Conservation (phyloP, 768 basidiomycete genomes). For the Pleurotus cornucopiae region DNA sequence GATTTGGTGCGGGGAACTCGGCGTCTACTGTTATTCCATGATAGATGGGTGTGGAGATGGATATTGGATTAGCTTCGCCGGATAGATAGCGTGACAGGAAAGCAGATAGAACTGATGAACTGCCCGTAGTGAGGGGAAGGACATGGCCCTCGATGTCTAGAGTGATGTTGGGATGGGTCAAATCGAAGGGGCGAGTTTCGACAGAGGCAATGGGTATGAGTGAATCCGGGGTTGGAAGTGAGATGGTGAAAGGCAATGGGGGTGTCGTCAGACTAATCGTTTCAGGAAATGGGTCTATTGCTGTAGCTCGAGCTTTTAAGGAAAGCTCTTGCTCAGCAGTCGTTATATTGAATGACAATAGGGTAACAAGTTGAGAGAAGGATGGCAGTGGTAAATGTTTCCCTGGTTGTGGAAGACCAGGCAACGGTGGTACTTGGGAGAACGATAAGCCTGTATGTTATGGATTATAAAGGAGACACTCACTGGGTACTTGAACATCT, state of each 20-base stretch:
- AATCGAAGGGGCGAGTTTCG: constrained; percentile 47
- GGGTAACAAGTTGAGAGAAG: constrained; percentile 53
- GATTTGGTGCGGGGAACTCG: constrained; percentile 62
- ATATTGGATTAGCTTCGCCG: constrained; percentile 49
- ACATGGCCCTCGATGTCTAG: constrained; percentile 52
- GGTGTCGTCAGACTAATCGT: constrained; percentile 48
- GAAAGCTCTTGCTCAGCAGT: constrained; percentile 28
- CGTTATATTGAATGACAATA: constrained; percentile 49
- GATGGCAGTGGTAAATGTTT: constrained; percentile 45
- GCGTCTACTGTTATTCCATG: constrained; percentile 42
- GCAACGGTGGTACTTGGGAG: constrained; percentile 54
- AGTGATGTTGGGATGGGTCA: constrained; percentile 68
- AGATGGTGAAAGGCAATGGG: constrained; percentile 58
- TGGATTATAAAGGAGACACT: constrained; percentile 19
- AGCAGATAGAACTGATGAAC: constrained; percentile 45
- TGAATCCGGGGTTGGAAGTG: constrained; percentile 31
- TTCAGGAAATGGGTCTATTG: constrained; percentile 53
- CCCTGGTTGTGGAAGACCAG: constrained; percentile 63
- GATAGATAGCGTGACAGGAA: constrained; percentile 68
- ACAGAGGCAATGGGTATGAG: constrained; percentile 51
- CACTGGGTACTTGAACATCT: constrained; percentile 49
- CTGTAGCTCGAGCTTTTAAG: constrained; percentile 50
- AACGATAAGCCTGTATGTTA: constrained; percentile 2
- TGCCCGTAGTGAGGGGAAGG: constrained; percentile 40
- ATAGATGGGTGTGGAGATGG: constrained; percentile 53